Base-by-base conservation (phyloP, 768 basidiomycete genomes). In the Amanita phalloides region DNA sequence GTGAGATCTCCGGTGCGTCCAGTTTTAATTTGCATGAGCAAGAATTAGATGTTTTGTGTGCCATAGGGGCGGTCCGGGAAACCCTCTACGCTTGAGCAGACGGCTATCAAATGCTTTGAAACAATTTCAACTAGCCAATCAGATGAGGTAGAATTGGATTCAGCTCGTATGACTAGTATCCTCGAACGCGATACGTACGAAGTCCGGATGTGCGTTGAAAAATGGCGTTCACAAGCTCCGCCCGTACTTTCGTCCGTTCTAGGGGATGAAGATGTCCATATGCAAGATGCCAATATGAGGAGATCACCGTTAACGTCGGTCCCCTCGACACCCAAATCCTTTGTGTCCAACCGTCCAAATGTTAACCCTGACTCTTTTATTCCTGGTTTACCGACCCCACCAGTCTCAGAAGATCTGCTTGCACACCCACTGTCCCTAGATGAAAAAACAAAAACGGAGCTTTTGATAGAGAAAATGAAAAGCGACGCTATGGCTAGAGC, bases 61-160 rank as follows among this genome's bases (percentile, higher is more conserved):
- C 28, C 8, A 51, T 2, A 42, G 41, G 30, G 39, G 20, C 14
- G 20, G 2, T 3, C 36, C 3, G 17, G 26, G 21, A 49, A 28
- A 28, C 13, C 37, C 14, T 49, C 37, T 39, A 23, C 23, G 25
- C 7, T 35, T 3, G 47, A 36, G 21, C 23, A 21, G n/a, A 21
- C 6, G 30, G 3, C 8, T 7, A 9, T 20, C 4, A 32, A 35
- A 13, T 62, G 23, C 21, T 28, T 32, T 9, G 66, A 71, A 28
- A 59, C 78, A 17, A 68, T 84, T 6, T 80, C 78, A 20, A 84
- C 80, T 44, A 85, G 83, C 56, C 78, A 83, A 61, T 82, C 81
- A 45, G 79, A 83, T 55, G 84, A 84, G 60, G 67, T 73, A 43
- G 82, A 85, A 56, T 65, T 83, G 45, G 62, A 61, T 41, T 49